Evolutionary conservation across 257 asterid species (phyloP).

Genomic region (Linaria vulgaris): DNA sequence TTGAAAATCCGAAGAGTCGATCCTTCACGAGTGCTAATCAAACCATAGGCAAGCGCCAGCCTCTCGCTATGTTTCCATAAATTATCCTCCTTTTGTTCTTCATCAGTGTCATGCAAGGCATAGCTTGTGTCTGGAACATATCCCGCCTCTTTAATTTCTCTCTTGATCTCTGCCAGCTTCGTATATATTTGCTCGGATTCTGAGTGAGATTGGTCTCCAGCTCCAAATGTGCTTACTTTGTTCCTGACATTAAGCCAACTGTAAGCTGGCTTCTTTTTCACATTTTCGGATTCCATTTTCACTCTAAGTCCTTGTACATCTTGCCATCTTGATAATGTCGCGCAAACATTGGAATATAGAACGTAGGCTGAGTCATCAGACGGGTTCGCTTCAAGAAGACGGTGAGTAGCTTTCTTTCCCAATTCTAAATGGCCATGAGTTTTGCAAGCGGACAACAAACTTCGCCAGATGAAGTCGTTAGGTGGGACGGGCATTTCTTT

Average conservation of each 20-base stretch:
- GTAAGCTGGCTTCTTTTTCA: constrained; percentile 68
- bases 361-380: constrained; percentile 84
- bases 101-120: constrained; percentile 82
- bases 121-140: constrained; percentile 70
- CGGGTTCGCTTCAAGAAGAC: constrained; percentile 63
- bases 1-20: constrained; percentile 68
- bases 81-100: constrained; percentile 76
- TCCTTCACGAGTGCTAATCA: constrained; percentile 55
- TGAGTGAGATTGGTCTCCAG: constrained; percentile 61
- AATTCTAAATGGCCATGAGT: constrained; percentile 62
- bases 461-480: constrained; percentile 75
- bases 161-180: constrained; percentile 55
- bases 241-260: constrained; percentile 73
- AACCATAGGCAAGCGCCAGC: constrained; percentile 74
- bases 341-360: constrained; percentile 76
- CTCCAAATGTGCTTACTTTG: constrained; percentile 57
- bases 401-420: constrained; percentile 58
- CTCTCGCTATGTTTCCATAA: constrained; percentile 89
- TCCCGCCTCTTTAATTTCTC: constrained; percentile 61
- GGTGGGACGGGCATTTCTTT: constrained; percentile 73
- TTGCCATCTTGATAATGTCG: constrained; percentile 72
- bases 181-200: constrained; percentile 40
- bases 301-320: constrained; percentile 59
- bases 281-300: constrained; percentile 58
- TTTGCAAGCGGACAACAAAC: constrained; percentile 66